Conservation (phyloP, 305 asterid genomes). For the Fraxinus floribunda region DNA sequence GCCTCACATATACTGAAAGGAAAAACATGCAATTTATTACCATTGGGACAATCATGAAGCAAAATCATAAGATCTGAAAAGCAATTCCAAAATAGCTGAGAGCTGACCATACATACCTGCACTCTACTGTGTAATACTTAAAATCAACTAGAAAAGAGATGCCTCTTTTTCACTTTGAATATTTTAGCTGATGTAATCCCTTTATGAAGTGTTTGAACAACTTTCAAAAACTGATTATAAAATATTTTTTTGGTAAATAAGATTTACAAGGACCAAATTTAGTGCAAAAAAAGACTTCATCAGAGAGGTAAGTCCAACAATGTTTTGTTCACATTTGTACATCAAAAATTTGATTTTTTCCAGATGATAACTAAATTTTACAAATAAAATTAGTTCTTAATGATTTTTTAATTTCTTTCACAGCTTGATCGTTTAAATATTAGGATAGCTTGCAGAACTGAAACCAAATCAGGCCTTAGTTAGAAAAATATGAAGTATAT, state of each 20-base stretch:
- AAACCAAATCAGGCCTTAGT: not conserved
- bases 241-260: not conserved
- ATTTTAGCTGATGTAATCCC: too few species aligned
- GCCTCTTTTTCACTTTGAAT: too few species aligned
- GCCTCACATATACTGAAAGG: constrained; percentile 83
- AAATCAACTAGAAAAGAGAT: too few species aligned
- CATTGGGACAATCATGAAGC: constrained; percentile 11
- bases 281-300: not conserved
- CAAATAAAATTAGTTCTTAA: not conserved
- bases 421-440: not conserved
- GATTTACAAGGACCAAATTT: not conserved
- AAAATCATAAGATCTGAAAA: not conserved
- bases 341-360: not conserved
- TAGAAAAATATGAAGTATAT: not conserved
- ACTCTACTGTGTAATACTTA: too few species aligned
- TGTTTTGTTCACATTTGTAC: not conserved
- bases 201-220: too few species aligned
- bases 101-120: not conserved
- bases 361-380: not conserved
- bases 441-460: not conserved
- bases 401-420: not conserved
- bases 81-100: not conserved
- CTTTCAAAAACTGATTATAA: too few species aligned
- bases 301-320: not conserved
- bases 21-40: constrained; percentile 16